phyloP scores from a whole-genome alignment of 257 asterid genomes.

The Nicotiana tomentosiformis region DNA sequence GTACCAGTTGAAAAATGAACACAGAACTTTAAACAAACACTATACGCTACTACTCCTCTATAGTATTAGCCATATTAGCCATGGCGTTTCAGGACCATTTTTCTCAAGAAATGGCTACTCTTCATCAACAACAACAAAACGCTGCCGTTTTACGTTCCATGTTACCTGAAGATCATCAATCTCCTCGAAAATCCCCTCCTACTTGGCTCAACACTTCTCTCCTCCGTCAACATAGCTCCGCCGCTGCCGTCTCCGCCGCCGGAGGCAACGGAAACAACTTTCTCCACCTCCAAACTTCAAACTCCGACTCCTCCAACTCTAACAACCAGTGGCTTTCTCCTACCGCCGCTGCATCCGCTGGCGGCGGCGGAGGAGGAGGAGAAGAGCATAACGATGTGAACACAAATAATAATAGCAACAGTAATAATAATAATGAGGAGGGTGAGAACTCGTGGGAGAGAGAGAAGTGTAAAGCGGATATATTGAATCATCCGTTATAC shows the following conservation, averaged over 20 bases:
- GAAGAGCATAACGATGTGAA: neutral
- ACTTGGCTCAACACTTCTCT: slow-evolving; percentile 30
- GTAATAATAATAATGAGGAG: neutral
- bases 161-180: neutral
- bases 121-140: slow-evolving; percentile 10
- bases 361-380: neutral
- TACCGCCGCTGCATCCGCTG: neutral
- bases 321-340: slow-evolving; percentile 26
- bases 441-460: slow-evolving; percentile 48
- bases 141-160: slow-evolving; percentile 8
- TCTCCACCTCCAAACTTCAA: slow-evolving; percentile 23
- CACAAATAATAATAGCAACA: neutral
- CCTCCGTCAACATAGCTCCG: slow-evolving; percentile 14
- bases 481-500: slow-evolving; percentile 69
- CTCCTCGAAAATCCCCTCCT: slow-evolving; percentile 12
- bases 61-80: neutral
- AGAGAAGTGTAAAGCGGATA: slow-evolving; percentile 81
- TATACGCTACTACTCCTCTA: neutral
- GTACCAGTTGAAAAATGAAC: neutral
- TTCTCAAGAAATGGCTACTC: slow-evolving; percentile 35
- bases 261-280: too few relatives aligned
- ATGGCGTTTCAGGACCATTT: slow-evolving; percentile 43
- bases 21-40: neutral
- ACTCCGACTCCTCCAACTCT: slow-evolving; percentile 21
- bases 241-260: too few relatives aligned